Evolutionary conservation across 495 filamentous ascomycete genomes (phyloP).

Genomic region (Peziza echinospora): DNA sequence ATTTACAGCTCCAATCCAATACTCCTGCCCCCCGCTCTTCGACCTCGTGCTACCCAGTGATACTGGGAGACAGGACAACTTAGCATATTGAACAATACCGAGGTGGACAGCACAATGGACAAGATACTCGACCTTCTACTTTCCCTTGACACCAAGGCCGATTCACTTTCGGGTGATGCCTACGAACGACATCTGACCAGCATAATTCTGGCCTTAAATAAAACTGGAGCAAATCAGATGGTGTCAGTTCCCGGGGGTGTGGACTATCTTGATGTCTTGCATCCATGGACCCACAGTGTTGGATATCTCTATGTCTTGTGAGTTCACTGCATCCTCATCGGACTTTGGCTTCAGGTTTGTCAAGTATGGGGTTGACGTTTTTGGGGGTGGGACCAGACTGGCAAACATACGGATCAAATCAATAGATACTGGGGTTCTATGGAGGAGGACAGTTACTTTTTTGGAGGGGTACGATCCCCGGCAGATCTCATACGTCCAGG

Average conservation of each 20-base stretch:
- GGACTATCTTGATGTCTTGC: slow-evolving; percentile 13
- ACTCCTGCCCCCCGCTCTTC: too few relatives aligned
- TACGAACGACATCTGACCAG: not conserved
- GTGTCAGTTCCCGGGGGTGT: slow-evolving; percentile 4
- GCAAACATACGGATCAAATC: slow-evolving; percentile 1
- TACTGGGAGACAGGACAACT: too few relatives aligned
- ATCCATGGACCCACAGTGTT: slow-evolving; percentile 14
- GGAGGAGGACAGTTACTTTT: slow-evolving; percentile 4
- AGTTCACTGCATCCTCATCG: too few relatives aligned
- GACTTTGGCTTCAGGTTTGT: too few relatives aligned
- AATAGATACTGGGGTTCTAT: slow-evolving; percentile 1
- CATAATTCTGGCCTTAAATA: not conserved
- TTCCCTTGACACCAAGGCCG: not conserved
- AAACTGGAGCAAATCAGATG: not conserved
- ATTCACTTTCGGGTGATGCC: not conserved
- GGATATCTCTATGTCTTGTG: slow-evolving; percentile 19
- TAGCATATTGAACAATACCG: too few relatives aligned
- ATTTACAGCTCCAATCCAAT: too few relatives aligned
- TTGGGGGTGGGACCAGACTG: slow-evolving; percentile 1
- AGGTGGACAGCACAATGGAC: too few relatives aligned
- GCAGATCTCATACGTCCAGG: slow-evolving; percentile 13
- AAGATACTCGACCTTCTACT: not conserved
- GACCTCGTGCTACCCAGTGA: too few relatives aligned
- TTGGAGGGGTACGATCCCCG: slow-evolving; percentile 13
- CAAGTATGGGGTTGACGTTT: not conserved